These are phyloP conservation scores for Kodamaea fungicola DNA, from an alignment of 1,139 yeast genomes.

Conservation along the genomic window DNA sequence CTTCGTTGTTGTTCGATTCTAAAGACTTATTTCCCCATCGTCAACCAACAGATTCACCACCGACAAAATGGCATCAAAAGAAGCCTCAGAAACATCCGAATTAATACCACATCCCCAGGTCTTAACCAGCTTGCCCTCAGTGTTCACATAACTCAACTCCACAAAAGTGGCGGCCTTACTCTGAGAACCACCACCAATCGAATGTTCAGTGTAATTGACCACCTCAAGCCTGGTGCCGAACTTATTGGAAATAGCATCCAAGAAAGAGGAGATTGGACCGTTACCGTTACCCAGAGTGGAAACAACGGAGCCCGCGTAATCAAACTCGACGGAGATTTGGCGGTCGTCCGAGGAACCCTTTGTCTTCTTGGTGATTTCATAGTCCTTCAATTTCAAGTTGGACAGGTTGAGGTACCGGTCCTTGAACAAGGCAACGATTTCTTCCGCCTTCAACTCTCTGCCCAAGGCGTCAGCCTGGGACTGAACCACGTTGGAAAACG, in stretches of 20 bases:
- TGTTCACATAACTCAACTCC: conserved; percentile 33
- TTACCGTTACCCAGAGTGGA: conserved; percentile 38
- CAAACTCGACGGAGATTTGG: conserved; percentile 19
- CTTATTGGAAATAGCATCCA: conserved; percentile 36
- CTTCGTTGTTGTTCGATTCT: too few species aligned
- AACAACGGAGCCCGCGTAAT: conserved; percentile 17
- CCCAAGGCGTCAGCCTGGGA: conserved; percentile 39
- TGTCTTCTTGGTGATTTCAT: conserved; percentile 27
- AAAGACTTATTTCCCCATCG: conserved; percentile 24
- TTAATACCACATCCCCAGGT: conserved; percentile 49
- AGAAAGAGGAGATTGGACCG: conserved; percentile 48
- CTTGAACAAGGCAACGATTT: conserved; percentile 38
- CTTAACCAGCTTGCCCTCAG: conserved; percentile 23
- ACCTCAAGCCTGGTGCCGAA: conserved; percentile 39
- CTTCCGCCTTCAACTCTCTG: conserved; percentile 43
- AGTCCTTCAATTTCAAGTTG: conserved; percentile 31
- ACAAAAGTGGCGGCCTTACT: conserved; percentile 48
- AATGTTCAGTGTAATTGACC: conserved; percentile 42
- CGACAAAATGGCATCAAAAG: conserved; percentile 45
- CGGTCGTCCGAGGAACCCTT: conserved; percentile 21
- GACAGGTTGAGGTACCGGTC: conserved; percentile 27
- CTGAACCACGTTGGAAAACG: conserved; percentile 41
- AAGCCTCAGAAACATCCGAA: conserved; percentile 46
- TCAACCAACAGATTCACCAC: conserved; percentile 35
- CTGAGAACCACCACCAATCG: conserved; percentile 41